These are phyloP conservation scores for Lactarius sp. DNA, from an alignment of 768 basidiomycete genomes.

Conservation along the genomic window DNA sequence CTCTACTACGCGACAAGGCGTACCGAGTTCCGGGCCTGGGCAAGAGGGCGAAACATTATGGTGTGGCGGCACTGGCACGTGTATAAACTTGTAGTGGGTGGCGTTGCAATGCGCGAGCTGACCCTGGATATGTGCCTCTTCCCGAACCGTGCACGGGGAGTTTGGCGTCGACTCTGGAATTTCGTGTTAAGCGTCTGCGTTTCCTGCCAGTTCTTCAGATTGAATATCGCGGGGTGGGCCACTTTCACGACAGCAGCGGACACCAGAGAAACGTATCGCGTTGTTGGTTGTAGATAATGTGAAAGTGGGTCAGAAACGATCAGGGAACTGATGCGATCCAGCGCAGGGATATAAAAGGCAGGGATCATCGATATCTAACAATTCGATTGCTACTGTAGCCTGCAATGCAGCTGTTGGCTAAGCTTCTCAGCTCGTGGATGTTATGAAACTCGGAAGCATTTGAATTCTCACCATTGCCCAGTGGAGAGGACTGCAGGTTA, in stretches of 20 bases:
- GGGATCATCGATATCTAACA: no score
- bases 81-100: slow-evolving; percentile 19
- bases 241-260: background rate
- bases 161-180: slow-evolving; percentile 18
- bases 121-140: slow-evolving; percentile 22
- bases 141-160: slow-evolving; percentile 30
- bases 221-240: background rate
- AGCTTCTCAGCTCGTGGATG: no score
- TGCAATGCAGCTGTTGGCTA: no score
- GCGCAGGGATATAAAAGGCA: slow-evolving; percentile 4
- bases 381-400: no score
- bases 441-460: no score
- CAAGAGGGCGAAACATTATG: slow-evolving; percentile 30
- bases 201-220: slow-evolving; percentile 24
- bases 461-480: no score
- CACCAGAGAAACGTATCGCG: slow-evolving; percentile 8
- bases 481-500: no score
- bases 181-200: slow-evolving; percentile 19
- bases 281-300: background rate
- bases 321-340: slow-evolving; percentile 4
- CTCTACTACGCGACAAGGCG: background rate
- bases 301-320: no score
- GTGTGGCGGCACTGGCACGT: slow-evolving; percentile 10
- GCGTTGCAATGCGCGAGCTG: slow-evolving; percentile 27
- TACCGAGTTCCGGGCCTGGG: slow-evolving; percentile 32